Conservation (phyloP, 148 eudicot species). For the Beta vulgaris region DNA sequence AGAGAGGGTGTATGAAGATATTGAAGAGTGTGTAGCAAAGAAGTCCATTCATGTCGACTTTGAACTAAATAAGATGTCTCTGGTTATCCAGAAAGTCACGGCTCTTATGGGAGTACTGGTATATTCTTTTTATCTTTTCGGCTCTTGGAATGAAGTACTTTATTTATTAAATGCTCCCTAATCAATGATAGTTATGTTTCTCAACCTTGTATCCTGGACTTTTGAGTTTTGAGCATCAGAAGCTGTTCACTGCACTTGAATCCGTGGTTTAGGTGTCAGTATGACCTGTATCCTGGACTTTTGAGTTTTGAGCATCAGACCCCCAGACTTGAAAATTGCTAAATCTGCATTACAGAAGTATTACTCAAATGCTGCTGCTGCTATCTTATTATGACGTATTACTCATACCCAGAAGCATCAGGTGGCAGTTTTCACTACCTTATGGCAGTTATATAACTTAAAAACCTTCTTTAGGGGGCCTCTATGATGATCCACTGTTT, state of each 20-base stretch:
- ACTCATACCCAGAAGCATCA: background rate
- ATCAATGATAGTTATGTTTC: background rate
- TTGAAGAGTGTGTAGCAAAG: constrained; percentile 45
- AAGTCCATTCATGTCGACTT: constrained; percentile 49
- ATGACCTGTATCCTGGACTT: background rate
- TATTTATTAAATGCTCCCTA: background rate
- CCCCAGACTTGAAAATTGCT: too few relatives aligned
- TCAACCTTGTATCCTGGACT: background rate
- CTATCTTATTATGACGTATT: background rate
- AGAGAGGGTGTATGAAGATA: constrained; percentile 78
- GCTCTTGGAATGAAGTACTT: background rate
- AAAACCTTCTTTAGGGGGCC: background rate
- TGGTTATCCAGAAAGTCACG: constrained; percentile 81
- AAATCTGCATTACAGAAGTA: background rate
- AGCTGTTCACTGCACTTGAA: too few relatives aligned
- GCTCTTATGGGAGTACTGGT: constrained; percentile 95
- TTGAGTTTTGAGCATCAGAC: too few relatives aligned
- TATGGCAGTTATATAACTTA: background rate
- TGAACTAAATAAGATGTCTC: constrained; percentile 64
- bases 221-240: too few relatives aligned
- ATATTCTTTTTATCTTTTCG: constrained; percentile 22
- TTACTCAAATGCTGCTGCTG: background rate
- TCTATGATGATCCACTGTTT: background rate
- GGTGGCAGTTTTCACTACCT: background rate
- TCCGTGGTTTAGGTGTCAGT: too few relatives aligned